Conservation (phyloP, 768 basidiomycete species). For the Rhizopogon roseolus region DNA sequence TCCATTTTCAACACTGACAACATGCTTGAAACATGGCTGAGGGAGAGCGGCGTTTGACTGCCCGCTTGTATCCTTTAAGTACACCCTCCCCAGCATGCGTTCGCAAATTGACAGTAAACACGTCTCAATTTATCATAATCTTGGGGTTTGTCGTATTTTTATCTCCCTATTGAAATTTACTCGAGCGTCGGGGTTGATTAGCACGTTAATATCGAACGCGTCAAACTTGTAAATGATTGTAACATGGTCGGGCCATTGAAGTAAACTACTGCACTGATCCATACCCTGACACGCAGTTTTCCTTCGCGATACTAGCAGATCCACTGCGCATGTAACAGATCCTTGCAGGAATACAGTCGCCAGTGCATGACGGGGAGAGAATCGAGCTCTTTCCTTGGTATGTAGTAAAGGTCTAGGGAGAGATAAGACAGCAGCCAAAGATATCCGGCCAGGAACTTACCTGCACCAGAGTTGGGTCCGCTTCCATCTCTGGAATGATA, state of each 20-base stretch:
- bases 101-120: neutral
- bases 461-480: constrained; percentile 50
- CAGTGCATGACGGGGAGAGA: constrained; percentile 49
- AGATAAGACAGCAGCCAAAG: neutral
- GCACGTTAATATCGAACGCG: neutral
- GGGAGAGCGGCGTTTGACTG: too few species aligned
- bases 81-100: neutral
- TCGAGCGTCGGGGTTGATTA: neutral
- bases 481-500: constrained; percentile 46
- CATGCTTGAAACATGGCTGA: too few species aligned
- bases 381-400: constrained; percentile 71
- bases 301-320: constrained; percentile 51
- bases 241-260: neutral
- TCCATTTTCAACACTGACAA: too few species aligned
- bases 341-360: constrained; percentile 58
- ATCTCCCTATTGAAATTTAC: neutral
- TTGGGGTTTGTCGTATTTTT: neutral
- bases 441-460: constrained; percentile 29
- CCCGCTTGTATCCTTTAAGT: neutral
- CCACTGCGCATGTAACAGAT: constrained; percentile 79
- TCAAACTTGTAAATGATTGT: neutral
- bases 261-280: constrained; percentile 51
- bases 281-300: constrained; percentile 59
- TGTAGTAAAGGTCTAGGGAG: constrained; percentile 54
- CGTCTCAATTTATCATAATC: neutral